Evolutionary conservation across 2,329 filamentous ascomycete genomes (phyloP).

Genomic region (Exophiala xenobiotica): DNA sequence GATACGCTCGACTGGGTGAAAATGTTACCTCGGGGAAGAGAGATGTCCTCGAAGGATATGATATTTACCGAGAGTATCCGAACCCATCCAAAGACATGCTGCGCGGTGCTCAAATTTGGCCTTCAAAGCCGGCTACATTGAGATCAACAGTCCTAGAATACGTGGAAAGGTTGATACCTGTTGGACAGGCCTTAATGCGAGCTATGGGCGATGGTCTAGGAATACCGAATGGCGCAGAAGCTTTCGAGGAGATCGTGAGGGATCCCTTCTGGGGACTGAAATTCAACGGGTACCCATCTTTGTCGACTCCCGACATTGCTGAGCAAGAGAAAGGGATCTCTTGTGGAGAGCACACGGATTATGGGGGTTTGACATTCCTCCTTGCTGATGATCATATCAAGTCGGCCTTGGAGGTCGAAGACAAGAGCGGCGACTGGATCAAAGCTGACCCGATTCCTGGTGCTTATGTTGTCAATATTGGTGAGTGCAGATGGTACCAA

Average conservation of each 20-base stretch:
- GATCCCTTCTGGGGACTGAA: slow-evolving; percentile 13
- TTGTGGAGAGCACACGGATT: slow-evolving; percentile 48
- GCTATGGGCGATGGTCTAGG: slow-evolving; percentile 9
- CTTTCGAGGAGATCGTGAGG: slow-evolving; percentile 5
- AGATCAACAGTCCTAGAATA: slow-evolving; percentile 1
- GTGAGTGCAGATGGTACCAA: slow-evolving; percentile 34
- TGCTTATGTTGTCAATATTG: slow-evolving; percentile 49
- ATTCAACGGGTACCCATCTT: slow-evolving; percentile 9
- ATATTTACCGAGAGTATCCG: slow-evolving; percentile 10
- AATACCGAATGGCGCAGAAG: slow-evolving; percentile 1
- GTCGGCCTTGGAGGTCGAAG: slow-evolving; percentile 48
- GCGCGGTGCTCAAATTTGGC: slow-evolving; percentile 7
- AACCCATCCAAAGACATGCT: background rate
- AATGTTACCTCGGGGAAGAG: slow-evolving; percentile 8
- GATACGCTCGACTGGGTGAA: slow-evolving; percentile 9
- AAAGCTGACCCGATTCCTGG: slow-evolving; percentile 43
- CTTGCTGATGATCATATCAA: slow-evolving; percentile 40
- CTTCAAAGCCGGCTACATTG: background rate
- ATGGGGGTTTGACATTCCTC: slow-evolving; percentile 51
- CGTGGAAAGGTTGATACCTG: background rate
- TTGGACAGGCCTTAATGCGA: slow-evolving; percentile 10
- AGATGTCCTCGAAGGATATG: slow-evolving; percentile 9
- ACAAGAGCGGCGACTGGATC: slow-evolving; percentile 46
- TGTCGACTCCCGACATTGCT: slow-evolving; percentile 5
- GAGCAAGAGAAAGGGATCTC: slow-evolving; percentile 10